Percentiles rank a stretch among this genome's conserved stretches.
Evolutionary conservation across 2,329 filamentous ascomycete genomes (phyloP).

Genomic region (Kalmusia sp.): DNA sequence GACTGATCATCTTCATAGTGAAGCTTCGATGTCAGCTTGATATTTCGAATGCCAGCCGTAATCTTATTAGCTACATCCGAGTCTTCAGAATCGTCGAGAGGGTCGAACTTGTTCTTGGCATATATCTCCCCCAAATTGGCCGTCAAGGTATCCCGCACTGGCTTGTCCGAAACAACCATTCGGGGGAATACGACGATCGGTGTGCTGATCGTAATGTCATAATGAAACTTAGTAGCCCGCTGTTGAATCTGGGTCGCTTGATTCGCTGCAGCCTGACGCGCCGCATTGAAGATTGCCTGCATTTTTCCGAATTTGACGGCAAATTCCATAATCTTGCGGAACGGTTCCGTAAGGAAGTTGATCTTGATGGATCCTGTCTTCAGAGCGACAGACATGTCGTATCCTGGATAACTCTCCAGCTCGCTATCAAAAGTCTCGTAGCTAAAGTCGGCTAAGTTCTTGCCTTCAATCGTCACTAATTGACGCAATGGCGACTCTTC

Average conservation of each 20-base stretch:
- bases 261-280: conserved; percentile 89
- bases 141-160: conserved; percentile 81
- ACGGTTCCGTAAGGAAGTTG: conserved; percentile 96
- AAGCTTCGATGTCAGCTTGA: conserved; percentile 87
- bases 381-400: conserved; percentile 89
- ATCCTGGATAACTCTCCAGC: conserved; percentile 83
- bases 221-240: conserved; percentile 87
- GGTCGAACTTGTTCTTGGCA: conserved; percentile 89
- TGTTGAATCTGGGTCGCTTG: conserved; percentile 94
- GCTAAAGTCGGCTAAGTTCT: conserved; percentile 94
- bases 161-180: conserved; percentile 71
- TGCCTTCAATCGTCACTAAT: conserved; percentile 91
- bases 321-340: conserved; percentile 97
- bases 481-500: conserved; percentile 82
- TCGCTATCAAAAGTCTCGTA: conserved; percentile 92
- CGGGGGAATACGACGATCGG: conserved; percentile 96
- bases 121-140: conserved; percentile 98
- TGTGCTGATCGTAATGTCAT: conserved; percentile 91
- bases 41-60: conserved; percentile 88
- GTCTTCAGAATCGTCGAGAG: conserved; percentile 77
- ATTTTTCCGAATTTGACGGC: conserved; percentile 99
- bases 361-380: conserved; percentile 94
- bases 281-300: conserved; percentile 98
- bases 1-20: conserved; percentile 74
- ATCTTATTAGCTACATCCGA: conserved; percentile 86